Conservation (phyloP, 495 filamentous ascomycete genomes). For the Lentithecium fluviatile region DNA sequence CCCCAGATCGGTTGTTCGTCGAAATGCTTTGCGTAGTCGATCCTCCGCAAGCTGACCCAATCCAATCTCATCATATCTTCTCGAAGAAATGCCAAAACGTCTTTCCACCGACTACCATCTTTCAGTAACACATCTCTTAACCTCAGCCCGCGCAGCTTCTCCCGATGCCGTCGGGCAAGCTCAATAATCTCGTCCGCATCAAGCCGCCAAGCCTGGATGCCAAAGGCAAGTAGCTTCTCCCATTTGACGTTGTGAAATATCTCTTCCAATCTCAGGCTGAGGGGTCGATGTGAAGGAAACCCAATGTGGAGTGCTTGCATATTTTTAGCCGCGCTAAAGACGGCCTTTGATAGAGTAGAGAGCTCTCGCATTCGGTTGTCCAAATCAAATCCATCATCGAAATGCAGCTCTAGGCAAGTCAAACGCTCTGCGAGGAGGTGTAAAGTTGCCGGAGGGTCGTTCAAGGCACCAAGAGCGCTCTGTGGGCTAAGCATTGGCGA, state of each 20-base stretch:
- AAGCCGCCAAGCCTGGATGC: slow-evolving; percentile 65
- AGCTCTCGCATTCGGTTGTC: slow-evolving; percentile 56
- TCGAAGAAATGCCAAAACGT: slow-evolving; percentile 58
- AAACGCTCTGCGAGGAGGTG: slow-evolving; percentile 55
- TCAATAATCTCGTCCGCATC: slow-evolving; percentile 58
- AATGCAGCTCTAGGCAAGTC: slow-evolving; percentile 51
- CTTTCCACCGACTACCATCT: slow-evolving; percentile 58
- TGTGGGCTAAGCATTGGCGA: slow-evolving; percentile 65
- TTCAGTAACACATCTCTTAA: slow-evolving; percentile 60
- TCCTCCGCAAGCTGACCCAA: slow-evolving; percentile 59
- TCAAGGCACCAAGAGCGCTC: slow-evolving; percentile 53
- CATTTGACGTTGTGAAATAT: slow-evolving; percentile 64
- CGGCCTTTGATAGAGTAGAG: slow-evolving; percentile 54
- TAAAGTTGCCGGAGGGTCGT: slow-evolving; percentile 50
- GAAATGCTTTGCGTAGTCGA: slow-evolving; percentile 60
- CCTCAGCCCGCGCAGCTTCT: slow-evolving; percentile 57
- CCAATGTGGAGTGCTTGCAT: slow-evolving; percentile 66
- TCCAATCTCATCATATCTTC: slow-evolving; percentile 59
- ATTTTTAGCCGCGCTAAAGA: slow-evolving; percentile 59
- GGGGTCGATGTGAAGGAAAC: slow-evolving; percentile 57
- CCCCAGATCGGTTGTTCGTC: slow-evolving; percentile 46
- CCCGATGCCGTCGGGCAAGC: slow-evolving; percentile 56
- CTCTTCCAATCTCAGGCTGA: slow-evolving; percentile 56
- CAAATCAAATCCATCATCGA: slow-evolving; percentile 58
- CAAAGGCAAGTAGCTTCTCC: slow-evolving; percentile 61